Base-by-base conservation (phyloP, 78 protist genomes). In the Polysphondylium violaceum region DNA sequence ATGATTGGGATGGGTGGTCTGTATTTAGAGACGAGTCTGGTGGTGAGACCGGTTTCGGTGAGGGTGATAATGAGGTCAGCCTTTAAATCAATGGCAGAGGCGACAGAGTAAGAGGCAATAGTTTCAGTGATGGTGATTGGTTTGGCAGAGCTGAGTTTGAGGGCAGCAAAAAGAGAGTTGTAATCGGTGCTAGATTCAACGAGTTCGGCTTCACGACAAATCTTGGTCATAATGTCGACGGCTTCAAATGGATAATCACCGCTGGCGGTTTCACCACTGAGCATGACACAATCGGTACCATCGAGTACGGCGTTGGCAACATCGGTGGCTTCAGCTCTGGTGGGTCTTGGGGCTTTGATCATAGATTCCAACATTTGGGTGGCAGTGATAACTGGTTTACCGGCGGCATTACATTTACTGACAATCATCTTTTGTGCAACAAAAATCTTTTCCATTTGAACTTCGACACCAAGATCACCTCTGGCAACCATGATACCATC, bases 401-500 rank as follows among this genome's bases (percentile, higher is more conserved):
- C 98, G 8, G 74, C 93, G 5, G 33, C 59, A 55, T 87, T 93
- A 71, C 97, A 95, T 77, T 97, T 94, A 17, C 68, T 25, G 16
- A 97, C 95, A 55, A 97, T 95, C 96, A 81, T 76, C 95, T 98
- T 97, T 92, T 98, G 99, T 17, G 94, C 94, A 53, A 76, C 60
- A 25, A 95, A 86, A 25, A 98, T 97, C 61, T 90, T 74, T 51
- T 97, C 96, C 67, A 90, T 41, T 33, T 96, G 95, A 40, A 97
- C 91, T 67, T 97, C 99, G 38, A 96, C 97, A 56, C 98, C 98
- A 12, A 97, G 95, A 72, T 98, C 99, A 31, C 99, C 99, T 36
- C 99, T 92, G 25, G 99, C 99, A 19, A 98, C 99, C 99, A 98
- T 98, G 76, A 97, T 87, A 59, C 98, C 99, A 51, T 97, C 98